A percentile compares a stretch with the other conserved stretches of the same genome.
phyloP scores from a whole-genome alignment of 2,329 filamentous ascomycete genomes.

The Lachnellula willkommii region DNA sequence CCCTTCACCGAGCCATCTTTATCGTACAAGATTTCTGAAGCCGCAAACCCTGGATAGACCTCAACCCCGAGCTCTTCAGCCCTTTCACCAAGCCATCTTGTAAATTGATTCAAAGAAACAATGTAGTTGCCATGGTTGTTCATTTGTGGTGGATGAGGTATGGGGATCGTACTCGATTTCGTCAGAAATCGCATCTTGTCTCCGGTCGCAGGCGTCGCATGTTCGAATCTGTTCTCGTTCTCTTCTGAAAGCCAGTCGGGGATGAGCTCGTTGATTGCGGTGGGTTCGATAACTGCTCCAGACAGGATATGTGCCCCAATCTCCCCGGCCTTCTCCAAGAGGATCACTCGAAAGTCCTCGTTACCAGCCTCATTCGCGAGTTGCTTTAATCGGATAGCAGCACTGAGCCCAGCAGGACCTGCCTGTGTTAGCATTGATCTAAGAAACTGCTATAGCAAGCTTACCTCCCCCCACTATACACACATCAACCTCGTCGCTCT shows the following conservation, averaged over 20 bases:
- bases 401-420: constrained; percentile 86
- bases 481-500: constrained; percentile 90
- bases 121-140: constrained; percentile 98
- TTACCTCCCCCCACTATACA: constrained; percentile 87
- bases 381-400: constrained; percentile 92
- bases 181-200: constrained; percentile 96
- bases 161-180: constrained; percentile 67
- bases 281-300: constrained; percentile 89
- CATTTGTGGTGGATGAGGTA: constrained; percentile 94
- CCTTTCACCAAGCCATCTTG: constrained; percentile 90
- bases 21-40: constrained; percentile 84
- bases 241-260: constrained; percentile 89
- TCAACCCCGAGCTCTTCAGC: constrained; percentile 97
- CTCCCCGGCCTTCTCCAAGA: constrained; percentile 93
- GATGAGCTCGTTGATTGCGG: constrained; percentile 80
- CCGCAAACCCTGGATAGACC: constrained; percentile 92
- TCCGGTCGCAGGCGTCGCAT: constrained; percentile 73
- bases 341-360: constrained; percentile 87
- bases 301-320: constrained; percentile 92
- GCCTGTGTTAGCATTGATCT: constrained; percentile 14
- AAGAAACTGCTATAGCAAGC: constrained; percentile 14
- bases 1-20: constrained; percentile 83
- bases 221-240: constrained; percentile 82
- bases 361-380: constrained; percentile 91
- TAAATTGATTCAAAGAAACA: constrained; percentile 88